A percentile compares a stretch with the other conserved stretches of the same genome.
Conservation (phyloP, 2,329 filamentous ascomycete species). For the Stylonectria norvegica region DNA sequence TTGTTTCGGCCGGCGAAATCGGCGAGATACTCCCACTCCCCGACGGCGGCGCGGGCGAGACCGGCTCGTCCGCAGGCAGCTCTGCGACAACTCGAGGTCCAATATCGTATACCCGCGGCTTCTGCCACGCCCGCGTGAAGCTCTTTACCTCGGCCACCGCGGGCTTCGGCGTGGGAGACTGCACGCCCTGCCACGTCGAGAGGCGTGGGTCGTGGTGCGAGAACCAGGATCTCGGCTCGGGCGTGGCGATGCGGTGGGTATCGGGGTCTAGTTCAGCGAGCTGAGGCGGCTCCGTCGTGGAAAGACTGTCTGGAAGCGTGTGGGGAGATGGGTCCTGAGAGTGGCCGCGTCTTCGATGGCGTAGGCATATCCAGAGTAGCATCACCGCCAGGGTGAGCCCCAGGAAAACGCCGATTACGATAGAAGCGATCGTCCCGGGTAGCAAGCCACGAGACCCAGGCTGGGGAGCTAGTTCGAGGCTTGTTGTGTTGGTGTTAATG, state of each 20-base stretch:
- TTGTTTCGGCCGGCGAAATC: constrained; percentile 1
- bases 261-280: neutral
- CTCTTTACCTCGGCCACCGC: constrained; percentile 24
- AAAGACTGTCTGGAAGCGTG: neutral
- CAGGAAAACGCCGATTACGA: constrained; percentile 15
- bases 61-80: constrained; percentile 3
- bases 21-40: constrained; percentile 1
- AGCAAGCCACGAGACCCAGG: constrained; percentile 4
- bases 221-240: constrained; percentile 13
- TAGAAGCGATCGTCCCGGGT: constrained; percentile 16
- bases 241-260: neutral
- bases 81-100: constrained; percentile 10
- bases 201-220: constrained; percentile 17
- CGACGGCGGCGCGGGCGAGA: neutral
- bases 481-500: too few species aligned
- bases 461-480: constrained; percentile 1
- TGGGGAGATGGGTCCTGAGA: constrained; percentile 1
- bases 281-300: neutral
- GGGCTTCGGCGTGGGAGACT: constrained; percentile 22
- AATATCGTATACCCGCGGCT: constrained; percentile 22
- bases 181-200: constrained; percentile 14
- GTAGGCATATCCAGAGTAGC: constrained; percentile 13
- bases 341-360: neutral
- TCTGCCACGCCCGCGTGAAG: constrained; percentile 20
- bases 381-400: constrained; percentile 1